Base-by-base conservation (phyloP, 75 land plant genomes). In the Ceratopteris richardii region DNA sequence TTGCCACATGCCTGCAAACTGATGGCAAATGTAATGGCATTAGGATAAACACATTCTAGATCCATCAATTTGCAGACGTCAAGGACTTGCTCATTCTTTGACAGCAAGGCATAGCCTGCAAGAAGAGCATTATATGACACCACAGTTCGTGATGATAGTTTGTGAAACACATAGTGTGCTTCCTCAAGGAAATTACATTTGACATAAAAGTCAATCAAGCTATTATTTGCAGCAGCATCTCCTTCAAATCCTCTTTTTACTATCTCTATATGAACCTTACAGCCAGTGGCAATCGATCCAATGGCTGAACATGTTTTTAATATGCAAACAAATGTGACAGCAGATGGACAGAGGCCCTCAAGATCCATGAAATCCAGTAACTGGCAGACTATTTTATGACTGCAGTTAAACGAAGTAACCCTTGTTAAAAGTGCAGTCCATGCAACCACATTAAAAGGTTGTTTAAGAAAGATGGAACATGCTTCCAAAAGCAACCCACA, bases 41-140 rank as follows among this genome's bases (percentile, higher is more conserved):
- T 54, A 0, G 66, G 58, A 12, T 31, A 28, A 25, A 63, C 10
- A 51, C 63, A 71, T 40, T 13, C 27, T 42, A 12, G 16, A 44
- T 17, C 30, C 77, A 75, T 63, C 22, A 56, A 24, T 27, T 67
- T 64, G 22, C 67, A 75, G 1, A 63, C 1, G 37, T 6, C 21
- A 19, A 68, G 1, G 1, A 62, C 26, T 25, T 58, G 55, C 0
- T 64, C 41, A 12, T 22, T 9, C 24, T 59, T 19, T 23, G 2
- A 22, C 41, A 18, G 13, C 14, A 57, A 37, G 43, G 22, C 40
- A 33, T 73, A 55, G 0, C 55, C 77, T 48, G 51, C 47, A 47
- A 73, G 67, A 20, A 73, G 56, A 11, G 63, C 52, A 42, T 60
- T 74, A 72, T 77, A 78, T 29, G 80, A 58, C 2, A 64, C 80